Evolutionary conservation across 495 filamentous ascomycete genomes (phyloP).

Genomic region (Talaromyces liani): DNA sequence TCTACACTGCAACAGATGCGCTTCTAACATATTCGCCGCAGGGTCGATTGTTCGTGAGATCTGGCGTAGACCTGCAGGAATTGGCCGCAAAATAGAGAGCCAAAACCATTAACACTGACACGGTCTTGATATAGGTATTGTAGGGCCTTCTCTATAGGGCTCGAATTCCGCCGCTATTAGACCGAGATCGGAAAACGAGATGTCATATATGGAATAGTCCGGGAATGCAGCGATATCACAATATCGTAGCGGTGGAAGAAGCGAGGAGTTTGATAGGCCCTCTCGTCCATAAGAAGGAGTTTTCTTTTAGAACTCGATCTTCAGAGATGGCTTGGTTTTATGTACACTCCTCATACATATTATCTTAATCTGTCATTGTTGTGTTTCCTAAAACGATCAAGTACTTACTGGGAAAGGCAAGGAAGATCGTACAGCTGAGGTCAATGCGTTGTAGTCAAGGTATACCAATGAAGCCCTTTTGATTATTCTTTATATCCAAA

Average conservation of each 20-base stretch:
- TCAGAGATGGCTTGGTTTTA: neutral
- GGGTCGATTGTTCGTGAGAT: neutral
- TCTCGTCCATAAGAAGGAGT: neutral
- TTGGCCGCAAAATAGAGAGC: neutral
- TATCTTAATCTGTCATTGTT: neutral
- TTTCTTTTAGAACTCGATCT: neutral
- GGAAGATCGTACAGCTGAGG: neutral
- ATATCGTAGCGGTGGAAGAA: neutral
- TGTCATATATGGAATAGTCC: neutral
- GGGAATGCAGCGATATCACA: neutral
- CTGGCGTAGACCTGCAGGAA: neutral
- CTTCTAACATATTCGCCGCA: neutral
- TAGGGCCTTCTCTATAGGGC: neutral
- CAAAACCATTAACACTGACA: neutral
- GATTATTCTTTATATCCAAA: constrained; percentile 1
- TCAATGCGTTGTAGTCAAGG: neutral
- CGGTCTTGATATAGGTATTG: neutral
- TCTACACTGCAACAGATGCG: neutral
- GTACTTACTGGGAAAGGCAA: neutral
- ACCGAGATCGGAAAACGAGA: neutral
- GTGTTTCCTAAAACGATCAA: neutral
- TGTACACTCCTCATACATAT: constrained; percentile 1
- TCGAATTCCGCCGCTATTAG: neutral
- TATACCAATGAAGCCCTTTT: neutral
- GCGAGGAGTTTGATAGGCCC: neutral